phyloP scores from a whole-genome alignment of 2,329 filamentous ascomycete genomes.

The Fusarium coicis region DNA sequence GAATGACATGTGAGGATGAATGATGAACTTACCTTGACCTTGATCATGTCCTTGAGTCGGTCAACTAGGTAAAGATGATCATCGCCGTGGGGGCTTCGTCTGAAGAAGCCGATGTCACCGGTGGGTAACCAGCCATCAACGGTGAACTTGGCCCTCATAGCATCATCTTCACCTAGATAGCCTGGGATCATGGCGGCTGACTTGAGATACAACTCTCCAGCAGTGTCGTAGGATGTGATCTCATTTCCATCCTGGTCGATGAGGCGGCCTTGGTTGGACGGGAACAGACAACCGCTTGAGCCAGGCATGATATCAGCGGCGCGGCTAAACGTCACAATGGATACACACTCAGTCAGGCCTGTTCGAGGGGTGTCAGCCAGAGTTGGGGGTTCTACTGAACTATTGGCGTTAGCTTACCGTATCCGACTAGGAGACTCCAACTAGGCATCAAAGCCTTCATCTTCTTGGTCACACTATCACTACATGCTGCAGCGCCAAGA shows the following conservation, averaged over 20 bases:
- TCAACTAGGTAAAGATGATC: background rate
- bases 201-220: background rate
- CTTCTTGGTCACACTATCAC: background rate
- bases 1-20: rapidly evolving
- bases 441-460: background rate
- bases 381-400: rapidly evolving
- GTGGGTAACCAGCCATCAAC: background rate
- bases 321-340: background rate
- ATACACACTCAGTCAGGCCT: background rate
- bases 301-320: background rate
- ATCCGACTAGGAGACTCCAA: background rate
- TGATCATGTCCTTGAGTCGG: background rate
- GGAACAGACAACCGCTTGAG: background rate
- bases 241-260: background rate
- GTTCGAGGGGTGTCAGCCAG: rapidly evolving
- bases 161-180: background rate
- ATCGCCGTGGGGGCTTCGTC: background rate
- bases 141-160: background rate
- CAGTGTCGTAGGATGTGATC: background rate
- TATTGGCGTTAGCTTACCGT: background rate
- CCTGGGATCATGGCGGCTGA: background rate
- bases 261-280: background rate
- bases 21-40: background rate
- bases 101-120: background rate
- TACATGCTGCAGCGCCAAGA: background rate